Base-by-base conservation (phyloP, 345 rosid species). In the Eucalyptus curtisii region DNA sequence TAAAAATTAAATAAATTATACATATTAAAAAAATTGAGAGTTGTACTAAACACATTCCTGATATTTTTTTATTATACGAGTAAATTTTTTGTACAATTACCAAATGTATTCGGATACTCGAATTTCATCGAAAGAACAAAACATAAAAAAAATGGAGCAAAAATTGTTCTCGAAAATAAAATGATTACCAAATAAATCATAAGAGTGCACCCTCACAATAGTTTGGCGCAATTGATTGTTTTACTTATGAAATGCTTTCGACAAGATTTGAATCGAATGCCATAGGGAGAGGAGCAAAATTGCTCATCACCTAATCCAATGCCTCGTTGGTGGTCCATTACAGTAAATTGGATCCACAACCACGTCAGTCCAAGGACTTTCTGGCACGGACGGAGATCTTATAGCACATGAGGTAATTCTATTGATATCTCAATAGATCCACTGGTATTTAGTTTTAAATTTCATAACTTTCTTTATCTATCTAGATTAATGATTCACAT, bases 21-120 rank as follows among this genome's bases (percentile, higher is more conserved):
- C 25, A 52, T 52, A 10, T 20, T 2, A 7, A 52, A 52, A 52
- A 52, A 52, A 52, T 20, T 20, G 25, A 52, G 25, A 52, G 57
- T 8, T 52, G 25, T 52, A 52, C 1, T 20, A 52, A 20, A 52
- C 5, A 52, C 25, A 52, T 1, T 52, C 10, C 10, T 52, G 10
- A 52, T 52, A 7, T 52, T 52, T 52, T 20, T 52, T 20, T 20
- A 52, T 52, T 52, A 20, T 0, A 52, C 1, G 0, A 52, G 0
- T 52, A 7, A 52, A 20, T 7, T 0, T 8, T 52, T 19, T 52
- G 0, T 52, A 52, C 0, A 52, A 52, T 52, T 8, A 20, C 0
- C 0, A 20, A 52, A 52, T 1, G 2, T 52, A 0, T 7, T 52
- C 10, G 2, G 0, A 52, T 52, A 20, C 5, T 52, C 5, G 2